These are phyloP conservation scores for Choiromyces venosus DNA, from an alignment of 495 filamentous ascomycete genomes.

Conservation along the genomic window DNA sequence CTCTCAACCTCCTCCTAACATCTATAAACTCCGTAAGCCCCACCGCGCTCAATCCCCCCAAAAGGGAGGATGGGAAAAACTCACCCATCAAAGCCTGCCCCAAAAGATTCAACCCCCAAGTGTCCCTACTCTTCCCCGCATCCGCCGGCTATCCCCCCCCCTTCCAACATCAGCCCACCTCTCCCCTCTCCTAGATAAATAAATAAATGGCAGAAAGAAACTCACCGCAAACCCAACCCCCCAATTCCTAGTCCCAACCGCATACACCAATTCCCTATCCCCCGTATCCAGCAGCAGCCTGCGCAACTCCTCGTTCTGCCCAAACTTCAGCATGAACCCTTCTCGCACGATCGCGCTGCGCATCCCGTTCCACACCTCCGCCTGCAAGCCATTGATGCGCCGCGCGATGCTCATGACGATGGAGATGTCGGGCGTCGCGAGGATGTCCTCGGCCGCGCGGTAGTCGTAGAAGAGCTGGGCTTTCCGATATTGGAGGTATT, in stretches of 20 bases:
- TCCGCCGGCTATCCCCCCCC: neutral
- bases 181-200: too few species aligned
- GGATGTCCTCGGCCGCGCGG: neutral
- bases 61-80: neutral
- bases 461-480: neutral
- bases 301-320: conserved; percentile 1
- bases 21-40: neutral
- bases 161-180: neutral
- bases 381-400: neutral
- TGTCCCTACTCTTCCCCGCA: conserved; percentile 41
- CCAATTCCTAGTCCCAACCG: neutral
- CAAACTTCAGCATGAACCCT: neutral
- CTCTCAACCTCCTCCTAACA: neutral
- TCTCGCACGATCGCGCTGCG: neutral
- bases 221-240: neutral
- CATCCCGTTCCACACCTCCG: conserved; percentile 1
- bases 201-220: neutral
- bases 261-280: neutral
- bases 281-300: neutral
- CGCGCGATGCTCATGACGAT: neutral
- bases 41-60: neutral
- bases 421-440: neutral
- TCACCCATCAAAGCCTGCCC: conserved; percentile 50
- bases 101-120: conserved; percentile 64
- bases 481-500: neutral